phyloP scores from a whole-genome alignment of 345 rosid species.

The Microthlaspi erraticum region DNA sequence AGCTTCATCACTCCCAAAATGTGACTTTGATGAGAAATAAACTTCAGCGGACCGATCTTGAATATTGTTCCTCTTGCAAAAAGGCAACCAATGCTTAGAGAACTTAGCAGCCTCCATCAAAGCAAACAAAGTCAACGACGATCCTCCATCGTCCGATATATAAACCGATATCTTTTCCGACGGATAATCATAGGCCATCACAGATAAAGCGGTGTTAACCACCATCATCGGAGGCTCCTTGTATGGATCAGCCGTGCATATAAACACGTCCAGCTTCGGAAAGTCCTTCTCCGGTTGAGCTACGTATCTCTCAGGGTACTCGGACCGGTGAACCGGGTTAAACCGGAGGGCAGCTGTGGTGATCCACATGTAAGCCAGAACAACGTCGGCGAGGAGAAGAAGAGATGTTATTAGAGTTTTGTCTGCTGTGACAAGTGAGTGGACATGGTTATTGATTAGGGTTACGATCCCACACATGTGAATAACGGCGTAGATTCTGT shows the following conservation, averaged over 20 bases:
- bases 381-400: conserved; percentile 54
- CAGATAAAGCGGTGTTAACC: conserved; percentile 77
- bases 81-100: no score
- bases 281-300: conserved; percentile 41
- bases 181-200: conserved; percentile 83
- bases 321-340: conserved; percentile 47
- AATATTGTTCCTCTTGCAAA: no score
- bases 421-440: conserved; percentile 45
- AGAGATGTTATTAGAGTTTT: conserved; percentile 27
- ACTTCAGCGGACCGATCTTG: conserved; percentile 63
- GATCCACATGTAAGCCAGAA: conserved; percentile 74
- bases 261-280: conserved; percentile 69
- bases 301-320: conserved; percentile 53
- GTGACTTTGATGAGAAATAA: conserved; percentile 52
- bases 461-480: conserved; percentile 61
- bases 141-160: conserved; percentile 88
- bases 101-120: no score
- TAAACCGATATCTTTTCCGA: conserved; percentile 68
- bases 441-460: conserved; percentile 55
- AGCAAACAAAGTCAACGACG: no score
- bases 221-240: conserved; percentile 82
- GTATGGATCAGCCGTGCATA: conserved; percentile 91
- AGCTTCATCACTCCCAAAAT: conserved; percentile 32
- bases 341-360: conserved; percentile 46
- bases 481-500: conserved; percentile 55